Percentiles rank a stretch among this genome's conserved stretches.
phyloP scores from a whole-genome alignment of 2,329 filamentous ascomycete genomes.

The Hirsutella minnesotensis region DNA sequence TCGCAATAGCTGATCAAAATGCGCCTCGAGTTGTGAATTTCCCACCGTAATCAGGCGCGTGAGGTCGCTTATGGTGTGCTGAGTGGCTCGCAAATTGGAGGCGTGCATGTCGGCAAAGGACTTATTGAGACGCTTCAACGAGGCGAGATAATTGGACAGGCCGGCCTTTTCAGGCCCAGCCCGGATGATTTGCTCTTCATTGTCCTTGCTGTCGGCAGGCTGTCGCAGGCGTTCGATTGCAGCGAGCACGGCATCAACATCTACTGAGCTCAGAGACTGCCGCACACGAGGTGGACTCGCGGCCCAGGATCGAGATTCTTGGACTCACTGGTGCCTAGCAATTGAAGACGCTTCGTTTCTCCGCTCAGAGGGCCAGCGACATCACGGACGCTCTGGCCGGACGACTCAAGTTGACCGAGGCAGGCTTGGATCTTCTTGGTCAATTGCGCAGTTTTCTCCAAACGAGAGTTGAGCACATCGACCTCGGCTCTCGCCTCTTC shows the following conservation, averaged over 20 bases:
- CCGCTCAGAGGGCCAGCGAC: slow-evolving; percentile 87
- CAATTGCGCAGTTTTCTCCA: slow-evolving; percentile 86
- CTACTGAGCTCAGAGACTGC: slow-evolving; percentile 25
- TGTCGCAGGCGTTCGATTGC: slow-evolving; percentile 83
- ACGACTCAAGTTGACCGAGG: slow-evolving; percentile 70
- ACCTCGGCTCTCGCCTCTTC: slow-evolving; percentile 60
- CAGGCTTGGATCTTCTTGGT: slow-evolving; percentile 94
- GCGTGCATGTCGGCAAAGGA: slow-evolving; percentile 75
- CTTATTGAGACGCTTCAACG: slow-evolving; percentile 77
- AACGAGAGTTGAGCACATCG: slow-evolving; percentile 57
- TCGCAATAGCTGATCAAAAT: slow-evolving; percentile 67
- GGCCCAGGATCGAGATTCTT: slow-evolving; percentile 4
- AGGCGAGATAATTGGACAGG: slow-evolving; percentile 73
- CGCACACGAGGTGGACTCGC: background rate
- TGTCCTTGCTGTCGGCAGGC: slow-evolving; percentile 83
- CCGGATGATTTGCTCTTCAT: slow-evolving; percentile 84
- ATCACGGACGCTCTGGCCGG: slow-evolving; percentile 81
- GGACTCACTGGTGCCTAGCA: slow-evolving; percentile 63
- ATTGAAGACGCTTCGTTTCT: slow-evolving; percentile 81
- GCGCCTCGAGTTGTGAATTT: slow-evolving; percentile 69
- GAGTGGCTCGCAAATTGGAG: slow-evolving; percentile 86
- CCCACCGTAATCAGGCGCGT: slow-evolving; percentile 66
- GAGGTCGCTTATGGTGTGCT: slow-evolving; percentile 75
- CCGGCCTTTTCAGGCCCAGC: slow-evolving; percentile 76
- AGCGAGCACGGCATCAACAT: slow-evolving; percentile 75